These are phyloP conservation scores for Massarina eburnea DNA, from an alignment of 2,329 filamentous ascomycete genomes.

Conservation along the genomic window DNA sequence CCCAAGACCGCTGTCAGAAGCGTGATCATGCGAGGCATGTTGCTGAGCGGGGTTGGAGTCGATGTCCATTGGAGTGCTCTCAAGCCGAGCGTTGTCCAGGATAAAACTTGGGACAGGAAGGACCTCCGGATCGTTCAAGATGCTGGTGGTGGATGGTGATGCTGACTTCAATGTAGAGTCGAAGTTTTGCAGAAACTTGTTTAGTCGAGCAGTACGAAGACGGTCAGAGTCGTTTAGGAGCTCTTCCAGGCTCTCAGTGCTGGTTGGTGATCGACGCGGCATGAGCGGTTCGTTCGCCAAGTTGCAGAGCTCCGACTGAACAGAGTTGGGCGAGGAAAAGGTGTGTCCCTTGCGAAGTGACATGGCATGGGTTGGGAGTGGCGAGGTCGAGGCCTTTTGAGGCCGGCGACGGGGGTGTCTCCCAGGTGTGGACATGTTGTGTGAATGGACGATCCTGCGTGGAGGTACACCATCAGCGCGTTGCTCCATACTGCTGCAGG, in stretches of 20 bases:
- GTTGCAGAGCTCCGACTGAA: slow-evolving; percentile 43
- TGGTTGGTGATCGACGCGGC: slow-evolving; percentile 52
- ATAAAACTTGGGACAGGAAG: slow-evolving; percentile 51
- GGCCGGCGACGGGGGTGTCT: slow-evolving; percentile 51
- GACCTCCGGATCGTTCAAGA: slow-evolving; percentile 52
- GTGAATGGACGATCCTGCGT: slow-evolving; percentile 36
- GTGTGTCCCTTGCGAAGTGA: slow-evolving; percentile 52
- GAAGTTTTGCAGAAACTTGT: slow-evolving; percentile 48
- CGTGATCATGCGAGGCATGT: slow-evolving; percentile 61
- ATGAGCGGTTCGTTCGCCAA: slow-evolving; percentile 44
- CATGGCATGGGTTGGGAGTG: slow-evolving; percentile 45
- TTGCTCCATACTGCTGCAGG: slow-evolving; percentile 10
- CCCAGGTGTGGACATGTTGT: slow-evolving; percentile 42
- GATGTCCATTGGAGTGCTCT: slow-evolving; percentile 41
- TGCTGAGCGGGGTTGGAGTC: slow-evolving; percentile 45
- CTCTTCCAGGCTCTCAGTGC: slow-evolving; percentile 51
- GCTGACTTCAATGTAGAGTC: slow-evolving; percentile 45
- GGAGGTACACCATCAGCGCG: slow-evolving; percentile 24
- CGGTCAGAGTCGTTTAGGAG: slow-evolving; percentile 46
- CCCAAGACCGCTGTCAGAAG: slow-evolving; percentile 85
- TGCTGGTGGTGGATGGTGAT: slow-evolving; percentile 35
- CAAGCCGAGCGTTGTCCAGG: slow-evolving; percentile 40
- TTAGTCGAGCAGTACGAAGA: slow-evolving; percentile 46
- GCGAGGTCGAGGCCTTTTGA: slow-evolving; percentile 40
- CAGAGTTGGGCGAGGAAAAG: slow-evolving; percentile 48